Conservation (phyloP, 495 filamentous ascomycete genomes). For the Penicilliopsis zonata region DNA sequence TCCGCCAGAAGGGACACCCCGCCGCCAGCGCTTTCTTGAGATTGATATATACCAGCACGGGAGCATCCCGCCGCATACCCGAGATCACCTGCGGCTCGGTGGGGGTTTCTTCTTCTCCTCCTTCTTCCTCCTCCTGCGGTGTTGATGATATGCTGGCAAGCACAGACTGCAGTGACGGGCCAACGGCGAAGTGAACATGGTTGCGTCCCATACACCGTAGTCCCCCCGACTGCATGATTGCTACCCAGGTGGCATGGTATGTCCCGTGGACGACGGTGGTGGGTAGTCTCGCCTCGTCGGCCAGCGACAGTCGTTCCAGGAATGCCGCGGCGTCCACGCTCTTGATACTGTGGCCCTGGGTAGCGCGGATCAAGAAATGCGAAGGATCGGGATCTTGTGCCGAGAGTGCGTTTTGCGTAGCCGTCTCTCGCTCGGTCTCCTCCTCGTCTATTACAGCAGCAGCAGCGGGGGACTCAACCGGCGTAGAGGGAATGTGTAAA, state of each 20-base stretch:
- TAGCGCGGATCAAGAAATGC: slow-evolving; percentile 82
- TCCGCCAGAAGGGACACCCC: slow-evolving; percentile 70
- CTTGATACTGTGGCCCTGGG: slow-evolving; percentile 68
- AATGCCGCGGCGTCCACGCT: slow-evolving; percentile 55
- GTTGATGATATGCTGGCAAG: slow-evolving; percentile 11
- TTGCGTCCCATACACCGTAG: slow-evolving; percentile 68
- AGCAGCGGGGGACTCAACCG: neutral
- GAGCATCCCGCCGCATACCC: slow-evolving; percentile 72
- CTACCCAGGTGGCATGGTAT: slow-evolving; percentile 59
- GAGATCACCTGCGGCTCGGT: slow-evolving; percentile 47
- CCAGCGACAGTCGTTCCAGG: slow-evolving; percentile 48
- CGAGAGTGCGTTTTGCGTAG: slow-evolving; percentile 19
- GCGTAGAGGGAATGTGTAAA: slow-evolving; percentile 27
- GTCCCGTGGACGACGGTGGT: slow-evolving; percentile 74
- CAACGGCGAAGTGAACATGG: slow-evolving; percentile 79
- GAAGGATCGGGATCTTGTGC: slow-evolving; percentile 34
- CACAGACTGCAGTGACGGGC: slow-evolving; percentile 36
- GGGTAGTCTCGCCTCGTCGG: slow-evolving; percentile 40
- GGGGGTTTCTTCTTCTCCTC: slow-evolving; percentile 1
- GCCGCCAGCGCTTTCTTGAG: slow-evolving; percentile 49
- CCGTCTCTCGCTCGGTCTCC: slow-evolving; percentile 10
- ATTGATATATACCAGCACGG: slow-evolving; percentile 73
- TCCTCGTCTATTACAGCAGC: too few species aligned
- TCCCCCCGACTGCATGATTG: slow-evolving; percentile 61
- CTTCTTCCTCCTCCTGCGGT: slow-evolving; percentile 11